Evolutionary conservation across 495 filamentous ascomycete species (phyloP).

Genomic region (Aspergillus cavernicola): DNA sequence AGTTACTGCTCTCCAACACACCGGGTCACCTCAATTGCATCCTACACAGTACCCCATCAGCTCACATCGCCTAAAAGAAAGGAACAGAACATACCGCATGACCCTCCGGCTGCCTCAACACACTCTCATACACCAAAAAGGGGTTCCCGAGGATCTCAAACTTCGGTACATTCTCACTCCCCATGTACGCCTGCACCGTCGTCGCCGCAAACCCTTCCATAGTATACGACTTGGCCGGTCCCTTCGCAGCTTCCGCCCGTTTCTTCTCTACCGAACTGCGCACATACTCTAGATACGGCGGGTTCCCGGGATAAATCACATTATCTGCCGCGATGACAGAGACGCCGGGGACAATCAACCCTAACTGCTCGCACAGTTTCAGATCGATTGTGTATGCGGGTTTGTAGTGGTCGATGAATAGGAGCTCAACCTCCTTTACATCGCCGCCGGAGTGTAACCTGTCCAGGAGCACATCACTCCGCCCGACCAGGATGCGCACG

Average conservation of each 20-base stretch:
- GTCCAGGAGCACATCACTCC: conserved; percentile 56
- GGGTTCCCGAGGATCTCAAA: conserved; percentile 60
- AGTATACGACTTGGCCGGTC: conserved; percentile 26
- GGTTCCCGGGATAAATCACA: conserved; percentile 69
- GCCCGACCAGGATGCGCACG: conserved; percentile 64
- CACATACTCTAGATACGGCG: conserved; percentile 58
- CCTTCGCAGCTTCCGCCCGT: conserved; percentile 30
- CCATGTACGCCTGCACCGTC: conserved; percentile 28
- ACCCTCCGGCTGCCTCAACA: conserved; percentile 56
- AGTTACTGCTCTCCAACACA: conserved; percentile 46
- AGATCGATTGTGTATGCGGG: conserved; percentile 65
- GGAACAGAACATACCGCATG: conserved; percentile 21
- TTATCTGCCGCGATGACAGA: conserved; percentile 71
- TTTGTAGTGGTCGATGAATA: conserved; percentile 77
- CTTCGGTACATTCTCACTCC: conserved; percentile 37
- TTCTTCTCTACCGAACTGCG: conserved; percentile 35
- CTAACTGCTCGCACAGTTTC: conserved; percentile 67
- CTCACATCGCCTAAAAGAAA: too few species aligned
- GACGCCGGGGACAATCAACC: conserved; percentile 52
- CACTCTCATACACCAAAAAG: conserved; percentile 64
- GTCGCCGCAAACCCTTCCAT: conserved; percentile 27
- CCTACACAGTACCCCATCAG: too few species aligned
- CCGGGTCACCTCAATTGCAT: conserved; percentile 67
- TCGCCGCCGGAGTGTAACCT: conserved; percentile 49
- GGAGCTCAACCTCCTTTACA: conserved; percentile 57